Percentiles rank a stretch among this genome's conserved stretches.
Conservation (phyloP, 1,284 basidiomycete species). For the Ganoderma sp. region DNA sequence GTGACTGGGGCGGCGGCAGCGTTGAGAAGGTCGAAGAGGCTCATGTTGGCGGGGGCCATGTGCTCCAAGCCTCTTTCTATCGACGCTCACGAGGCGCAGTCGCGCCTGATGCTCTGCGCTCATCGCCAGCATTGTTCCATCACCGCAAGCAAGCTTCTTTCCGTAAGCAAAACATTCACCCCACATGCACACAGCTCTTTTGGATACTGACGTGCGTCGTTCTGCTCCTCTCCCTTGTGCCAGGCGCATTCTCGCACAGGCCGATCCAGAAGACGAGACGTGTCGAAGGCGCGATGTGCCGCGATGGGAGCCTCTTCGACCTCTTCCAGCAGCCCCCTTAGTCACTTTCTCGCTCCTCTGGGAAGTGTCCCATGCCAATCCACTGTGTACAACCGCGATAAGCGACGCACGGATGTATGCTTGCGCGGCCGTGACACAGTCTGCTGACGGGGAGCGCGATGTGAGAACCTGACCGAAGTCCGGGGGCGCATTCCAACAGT, state of each 20-base stretch:
- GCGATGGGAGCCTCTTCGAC: slow-evolving; percentile 8
- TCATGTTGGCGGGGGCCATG: slow-evolving; percentile 14
- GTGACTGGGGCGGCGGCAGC: slow-evolving; percentile 18
- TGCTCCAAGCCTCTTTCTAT: slow-evolving; percentile 24
- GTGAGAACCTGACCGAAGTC: slow-evolving; percentile 28
- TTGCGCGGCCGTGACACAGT: slow-evolving; percentile 34
- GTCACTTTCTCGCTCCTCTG: slow-evolving; percentile 21
- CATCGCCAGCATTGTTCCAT: slow-evolving; percentile 16
- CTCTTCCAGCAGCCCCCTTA: slow-evolving; percentile 1
- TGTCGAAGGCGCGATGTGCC: slow-evolving; percentile 12
- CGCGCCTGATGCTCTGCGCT: slow-evolving; percentile 21
- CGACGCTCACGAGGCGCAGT: slow-evolving; percentile 23
- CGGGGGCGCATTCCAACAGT: slow-evolving; percentile 27
- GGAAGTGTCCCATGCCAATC: slow-evolving; percentile 31
- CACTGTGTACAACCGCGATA: slow-evolving; percentile 31
- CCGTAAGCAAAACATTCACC: slow-evolving; percentile 24
- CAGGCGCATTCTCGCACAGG: slow-evolving; percentile 20
- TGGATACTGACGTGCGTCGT: slow-evolving; percentile 16
- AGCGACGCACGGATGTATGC: slow-evolving; percentile 20
- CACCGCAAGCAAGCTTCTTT: slow-evolving; percentile 18
- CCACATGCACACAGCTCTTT: slow-evolving; percentile 23
- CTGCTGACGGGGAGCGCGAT: slow-evolving; percentile 33
- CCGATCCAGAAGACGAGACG: slow-evolving; percentile 14
- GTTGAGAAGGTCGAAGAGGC: neutral
- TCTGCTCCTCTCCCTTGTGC: slow-evolving; percentile 16